These are phyloP conservation scores for Chrysanthemum seticuspe DNA, from an alignment of 129 eudicot species.

Conservation along the genomic window DNA sequence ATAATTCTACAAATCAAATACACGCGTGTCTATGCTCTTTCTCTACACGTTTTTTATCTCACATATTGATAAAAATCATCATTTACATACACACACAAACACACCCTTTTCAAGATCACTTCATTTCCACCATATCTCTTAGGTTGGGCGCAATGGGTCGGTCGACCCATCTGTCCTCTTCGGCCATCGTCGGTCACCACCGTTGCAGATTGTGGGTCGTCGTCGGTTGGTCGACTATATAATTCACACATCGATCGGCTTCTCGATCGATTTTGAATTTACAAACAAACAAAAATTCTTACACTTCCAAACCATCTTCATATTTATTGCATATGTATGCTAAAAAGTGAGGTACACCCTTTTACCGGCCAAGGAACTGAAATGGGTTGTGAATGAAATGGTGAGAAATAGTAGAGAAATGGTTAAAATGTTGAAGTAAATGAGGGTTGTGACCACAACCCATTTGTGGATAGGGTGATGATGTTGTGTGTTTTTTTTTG, in stretches of 20 bases:
- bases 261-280: too few relatives aligned
- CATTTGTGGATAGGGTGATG: slow-evolving; percentile 41
- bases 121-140: slow-evolving; percentile 7
- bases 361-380: slow-evolving; percentile 49
- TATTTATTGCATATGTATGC: neutral
- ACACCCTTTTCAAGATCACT: slow-evolving; percentile 23
- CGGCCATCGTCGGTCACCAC: too few relatives aligned
- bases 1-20: slow-evolving; percentile 24
- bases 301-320: too few relatives aligned
- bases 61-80: slow-evolving; percentile 16
- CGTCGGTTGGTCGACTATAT: too few relatives aligned
- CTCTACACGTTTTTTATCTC: slow-evolving; percentile 32
- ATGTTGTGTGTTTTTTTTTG: slow-evolving; percentile 8
- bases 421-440: slow-evolving; percentile 28
- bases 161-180: too few relatives aligned
- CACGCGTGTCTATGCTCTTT: slow-evolving; percentile 34
- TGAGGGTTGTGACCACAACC: slow-evolving; percentile 41
- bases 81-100: slow-evolving; percentile 13
- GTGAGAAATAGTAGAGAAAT: slow-evolving; percentile 48
- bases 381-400: slow-evolving; percentile 38
- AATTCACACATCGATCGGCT: too few relatives aligned
- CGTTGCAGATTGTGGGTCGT: too few relatives aligned
- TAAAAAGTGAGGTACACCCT: slow-evolving; percentile 11
- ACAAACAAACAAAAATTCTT: too few relatives aligned
- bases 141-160: too few relatives aligned